Conservation (phyloP, 768 basidiomycete species). For the Saitozyma podzolica region DNA sequence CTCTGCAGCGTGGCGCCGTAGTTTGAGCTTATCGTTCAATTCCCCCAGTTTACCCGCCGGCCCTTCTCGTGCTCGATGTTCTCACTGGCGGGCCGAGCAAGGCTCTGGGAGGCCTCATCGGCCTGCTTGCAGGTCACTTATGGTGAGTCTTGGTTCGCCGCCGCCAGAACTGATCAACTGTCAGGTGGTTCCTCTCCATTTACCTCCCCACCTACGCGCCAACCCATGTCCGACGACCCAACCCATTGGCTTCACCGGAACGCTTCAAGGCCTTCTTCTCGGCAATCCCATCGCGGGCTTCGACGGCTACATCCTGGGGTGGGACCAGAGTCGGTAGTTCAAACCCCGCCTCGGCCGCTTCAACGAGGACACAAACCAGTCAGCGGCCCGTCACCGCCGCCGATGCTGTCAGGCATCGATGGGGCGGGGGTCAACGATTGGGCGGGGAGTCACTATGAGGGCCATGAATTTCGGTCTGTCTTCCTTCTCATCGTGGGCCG, state of each 20-base stretch:
- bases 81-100: conserved; percentile 47
- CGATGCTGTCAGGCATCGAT: conserved; percentile 41
- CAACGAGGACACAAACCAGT: conserved; percentile 1
- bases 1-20: not conserved
- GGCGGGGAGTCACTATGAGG: conserved; percentile 41
- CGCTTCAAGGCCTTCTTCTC: conserved; percentile 38
- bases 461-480: too few relatives aligned
- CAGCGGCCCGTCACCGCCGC: conserved; percentile 7
- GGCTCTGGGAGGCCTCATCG: conserved; percentile 42
- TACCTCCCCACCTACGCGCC: conserved; percentile 48
- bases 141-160: conserved; percentile 28
- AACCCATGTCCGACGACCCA: conserved; percentile 31
- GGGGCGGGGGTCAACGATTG: conserved; percentile 46
- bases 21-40: not conserved
- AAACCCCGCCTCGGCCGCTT: conserved; percentile 5
- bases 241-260: conserved; percentile 37
- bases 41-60: conserved; percentile 45
- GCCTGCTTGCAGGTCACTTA: conserved; percentile 46
- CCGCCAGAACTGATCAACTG: not conserved
- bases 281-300: not conserved
- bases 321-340: conserved; percentile 7
- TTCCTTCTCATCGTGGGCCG: too few relatives aligned
- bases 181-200: conserved; percentile 49
- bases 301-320: conserved; percentile 11
- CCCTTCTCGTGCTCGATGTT: conserved; percentile 45